These are phyloP conservation scores for Bassia scoparia DNA, from an alignment of 148 eudicot genomes.

Conservation along the genomic window DNA sequence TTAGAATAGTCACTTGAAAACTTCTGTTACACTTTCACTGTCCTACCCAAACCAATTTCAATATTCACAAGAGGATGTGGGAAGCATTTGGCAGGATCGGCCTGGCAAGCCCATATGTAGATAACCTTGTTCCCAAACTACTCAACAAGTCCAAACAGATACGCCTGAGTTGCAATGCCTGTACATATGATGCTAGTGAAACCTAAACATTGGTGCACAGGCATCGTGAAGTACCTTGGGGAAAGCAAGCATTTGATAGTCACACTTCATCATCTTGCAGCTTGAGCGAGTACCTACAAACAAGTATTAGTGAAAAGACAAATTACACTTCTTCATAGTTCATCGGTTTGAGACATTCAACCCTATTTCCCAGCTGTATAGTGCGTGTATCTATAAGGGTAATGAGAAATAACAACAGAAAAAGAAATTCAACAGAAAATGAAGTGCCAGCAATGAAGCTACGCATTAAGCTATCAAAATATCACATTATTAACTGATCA, in stretches of 20 bases:
- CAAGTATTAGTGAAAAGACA: neutral
- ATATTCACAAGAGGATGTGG: neutral
- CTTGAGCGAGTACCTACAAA: neutral
- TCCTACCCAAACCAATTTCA: neutral
- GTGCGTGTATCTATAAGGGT: neutral
- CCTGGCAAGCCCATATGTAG: neutral
- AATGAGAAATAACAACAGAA: too few relatives aligned
- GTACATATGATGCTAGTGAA: neutral
- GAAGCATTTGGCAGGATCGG: neutral
- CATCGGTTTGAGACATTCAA: neutral
- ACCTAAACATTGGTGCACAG: neutral
- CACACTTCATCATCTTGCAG: neutral
- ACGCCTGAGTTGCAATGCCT: neutral
- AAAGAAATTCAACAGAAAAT: neutral
- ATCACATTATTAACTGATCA: neutral
- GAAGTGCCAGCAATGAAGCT: neutral
- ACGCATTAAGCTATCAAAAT: neutral
- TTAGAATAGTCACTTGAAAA: neutral
- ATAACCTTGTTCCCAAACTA: neutral
- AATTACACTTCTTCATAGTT: neutral
- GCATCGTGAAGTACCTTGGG: neutral
- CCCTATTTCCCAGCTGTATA: neutral
- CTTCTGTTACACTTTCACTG: neutral
- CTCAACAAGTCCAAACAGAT: neutral
- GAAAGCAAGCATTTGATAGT: neutral